A percentile compares a stretch with the other conserved stretches of the same genome.
Evolutionary conservation across 2,329 filamentous ascomycete species (phyloP).

Genomic region (Ambrosiella beaveri): DNA sequence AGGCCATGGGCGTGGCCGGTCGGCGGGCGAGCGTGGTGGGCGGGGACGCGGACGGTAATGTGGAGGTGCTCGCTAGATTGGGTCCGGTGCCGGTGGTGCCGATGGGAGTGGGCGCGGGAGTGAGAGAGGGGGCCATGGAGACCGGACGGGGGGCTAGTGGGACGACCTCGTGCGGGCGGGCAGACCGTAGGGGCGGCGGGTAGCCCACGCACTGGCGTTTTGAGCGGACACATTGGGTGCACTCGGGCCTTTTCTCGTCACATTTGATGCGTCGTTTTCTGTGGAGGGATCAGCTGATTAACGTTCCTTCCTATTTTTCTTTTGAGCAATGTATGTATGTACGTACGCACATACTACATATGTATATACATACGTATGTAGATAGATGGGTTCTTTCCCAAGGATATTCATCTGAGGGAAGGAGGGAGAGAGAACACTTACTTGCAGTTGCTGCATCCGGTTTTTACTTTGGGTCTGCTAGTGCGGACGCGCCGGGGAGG

Average conservation of each 20-base stretch:
- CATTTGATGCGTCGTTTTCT: slow-evolving; percentile 49
- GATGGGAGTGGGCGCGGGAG: background rate
- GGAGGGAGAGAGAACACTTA: slow-evolving; percentile 23
- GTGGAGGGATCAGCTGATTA: background rate
- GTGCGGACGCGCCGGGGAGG: slow-evolving; percentile 28
- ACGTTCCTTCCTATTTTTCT: too few relatives aligned
- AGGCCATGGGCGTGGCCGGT: background rate
- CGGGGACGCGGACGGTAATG: background rate
- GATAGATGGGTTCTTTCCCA: background rate
- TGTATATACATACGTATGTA: background rate
- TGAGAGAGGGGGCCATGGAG: background rate
- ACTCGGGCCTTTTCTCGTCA: slow-evolving; percentile 44
- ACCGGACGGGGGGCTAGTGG: slow-evolving; percentile 28
- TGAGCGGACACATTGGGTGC: slow-evolving; percentile 41
- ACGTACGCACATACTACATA: too few relatives aligned
- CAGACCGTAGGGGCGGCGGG: slow-evolving; percentile 35
- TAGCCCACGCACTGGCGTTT: slow-evolving; percentile 44
- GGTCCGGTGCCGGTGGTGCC: background rate
- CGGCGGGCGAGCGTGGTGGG: background rate
- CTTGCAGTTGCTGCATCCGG: slow-evolving; percentile 52
- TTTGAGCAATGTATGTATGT: background rate
- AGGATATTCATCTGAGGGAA: background rate
- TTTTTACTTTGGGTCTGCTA: slow-evolving; percentile 47
- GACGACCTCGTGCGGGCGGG: slow-evolving; percentile 29
- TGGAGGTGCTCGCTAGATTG: too few relatives aligned